Evolutionary conservation across 2,329 filamentous ascomycete genomes (phyloP), one percentile per base, ranked within the genome.

Genomic region (Apiospora rasikravindrae): DNA sequence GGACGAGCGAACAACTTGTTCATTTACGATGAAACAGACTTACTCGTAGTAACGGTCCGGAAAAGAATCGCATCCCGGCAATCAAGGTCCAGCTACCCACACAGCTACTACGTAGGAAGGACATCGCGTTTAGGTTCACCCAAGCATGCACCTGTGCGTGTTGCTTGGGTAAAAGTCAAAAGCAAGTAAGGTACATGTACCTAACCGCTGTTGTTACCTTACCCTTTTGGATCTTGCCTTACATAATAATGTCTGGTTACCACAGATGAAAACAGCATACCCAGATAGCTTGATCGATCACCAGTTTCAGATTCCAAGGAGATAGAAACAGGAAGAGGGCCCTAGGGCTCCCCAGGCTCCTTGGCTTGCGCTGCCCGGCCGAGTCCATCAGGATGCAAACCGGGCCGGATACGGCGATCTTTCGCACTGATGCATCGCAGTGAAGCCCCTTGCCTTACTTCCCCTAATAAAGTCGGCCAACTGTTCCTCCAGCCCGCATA

Each of bases 1-100:
- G 57, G 19, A 14, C 24, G 26, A 7, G 51, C 13, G 6, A 57
- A 19, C 26, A 57, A 19, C 51, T 33, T 33, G 51, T 22, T 64
- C 57, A 64, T 64, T 64, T 64, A 64, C 19, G 57, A 40, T 64
- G 57, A 64, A 64, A 64, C 57, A 33, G 33, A 64, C 57, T 64
- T 64, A 64, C 57, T 64, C 57, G 57, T n/a, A 64, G 57, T 10
- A 40, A 64, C 33, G 57, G 33, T 29, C 40, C 8, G 13, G 13
- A 42, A 42, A 19, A 64, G 57, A 64, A 64, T 40, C 33, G 22
- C 16, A 61, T 61, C 53, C 53, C 53, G 14, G 53, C 37, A 19
- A 29, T 29, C 53, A 61, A 61, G 53, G 53, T 33, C 26, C 8
- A 19, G 6, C 53, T 33, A 19, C 53, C n/a, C n/a, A n/a, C n/a